These are phyloP conservation scores for Penicillium soppii DNA, from an alignment of 495 filamentous ascomycete species.

Conservation along the genomic window DNA sequence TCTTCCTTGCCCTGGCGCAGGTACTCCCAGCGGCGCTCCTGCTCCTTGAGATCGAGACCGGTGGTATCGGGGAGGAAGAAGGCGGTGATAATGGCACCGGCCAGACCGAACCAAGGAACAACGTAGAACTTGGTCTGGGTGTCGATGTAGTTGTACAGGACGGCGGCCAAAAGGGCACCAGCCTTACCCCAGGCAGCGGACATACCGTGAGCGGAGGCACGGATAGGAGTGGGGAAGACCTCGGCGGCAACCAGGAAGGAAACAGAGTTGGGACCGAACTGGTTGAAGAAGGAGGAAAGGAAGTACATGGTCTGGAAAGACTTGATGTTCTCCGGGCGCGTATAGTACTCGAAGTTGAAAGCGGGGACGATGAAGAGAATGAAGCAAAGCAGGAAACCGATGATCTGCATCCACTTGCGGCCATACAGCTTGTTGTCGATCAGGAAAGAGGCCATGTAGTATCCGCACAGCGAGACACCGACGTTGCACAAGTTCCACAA, in stretches of 20 bases:
- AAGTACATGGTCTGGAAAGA: constrained; percentile 92
- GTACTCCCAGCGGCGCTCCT: constrained; percentile 83
- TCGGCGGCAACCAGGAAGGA: constrained; percentile 92
- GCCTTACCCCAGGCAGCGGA: constrained; percentile 81
- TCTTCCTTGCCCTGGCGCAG: constrained; percentile 69
- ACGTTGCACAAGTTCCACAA: constrained; percentile 88
- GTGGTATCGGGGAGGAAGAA: constrained; percentile 91
- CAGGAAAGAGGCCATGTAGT: constrained; percentile 76
- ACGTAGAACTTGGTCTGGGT: constrained; percentile 77
- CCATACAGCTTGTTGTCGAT: constrained; percentile 93
- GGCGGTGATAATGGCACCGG: constrained; percentile 71
- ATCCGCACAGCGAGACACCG: constrained; percentile 75
- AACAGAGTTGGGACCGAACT: constrained; percentile 89
- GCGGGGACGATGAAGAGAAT: constrained; percentile 82
- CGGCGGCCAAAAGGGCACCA: constrained; percentile 77
- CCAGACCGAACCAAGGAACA: constrained; percentile 88
- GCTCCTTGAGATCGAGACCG: constrained; percentile 89
- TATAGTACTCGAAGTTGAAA: constrained; percentile 82
- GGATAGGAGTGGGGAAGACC: constrained; percentile 85
- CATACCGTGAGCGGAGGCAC: constrained; percentile 87
- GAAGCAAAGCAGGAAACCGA: constrained; percentile 85
- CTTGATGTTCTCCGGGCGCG: constrained; percentile 58
- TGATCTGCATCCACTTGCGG: constrained; percentile 86
- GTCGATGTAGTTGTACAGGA: constrained; percentile 87
- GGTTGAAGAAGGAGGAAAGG: constrained; percentile 91